A percentile compares a stretch with the other conserved stretches of the same genome.
phyloP scores from a whole-genome alignment of 345 rosid genomes.

The Mallotus nudiflorus region DNA sequence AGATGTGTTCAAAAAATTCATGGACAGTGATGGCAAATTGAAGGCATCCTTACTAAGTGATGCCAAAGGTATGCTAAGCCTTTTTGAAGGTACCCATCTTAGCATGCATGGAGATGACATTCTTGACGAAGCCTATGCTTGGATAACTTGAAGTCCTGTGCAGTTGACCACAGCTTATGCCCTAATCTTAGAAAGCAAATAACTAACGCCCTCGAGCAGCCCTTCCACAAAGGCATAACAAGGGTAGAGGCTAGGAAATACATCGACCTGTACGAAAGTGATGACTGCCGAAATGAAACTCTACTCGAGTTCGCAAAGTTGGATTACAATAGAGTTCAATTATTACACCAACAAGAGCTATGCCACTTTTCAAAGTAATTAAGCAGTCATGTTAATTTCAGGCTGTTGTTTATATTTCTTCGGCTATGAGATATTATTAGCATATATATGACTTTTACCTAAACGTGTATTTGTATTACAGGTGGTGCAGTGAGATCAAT shows the following conservation, averaged over 20 bases:
- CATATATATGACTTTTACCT: not conserved
- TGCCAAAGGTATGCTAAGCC: not conserved
- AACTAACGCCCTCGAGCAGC: not conserved
- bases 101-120: not conserved
- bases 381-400: too few species aligned
- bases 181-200: not conserved
- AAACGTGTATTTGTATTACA: not conserved
- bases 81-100: constrained; percentile 6
- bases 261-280: not conserved
- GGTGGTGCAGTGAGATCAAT: not conserved
- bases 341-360: constrained; percentile 1
- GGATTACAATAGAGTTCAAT: not conserved
- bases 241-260: constrained; percentile 3
- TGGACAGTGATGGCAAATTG: not conserved
- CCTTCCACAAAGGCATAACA: not conserved
- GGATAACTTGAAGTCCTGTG: not conserved
- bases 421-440: not conserved
- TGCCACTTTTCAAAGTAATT: not conserved
- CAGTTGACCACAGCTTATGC: not conserved
- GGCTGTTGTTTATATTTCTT: not conserved
- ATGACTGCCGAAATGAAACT: not conserved
- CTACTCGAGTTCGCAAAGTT: not conserved
- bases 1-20: constrained; percentile 11
- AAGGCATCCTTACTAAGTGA: not conserved
- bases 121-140: not conserved